Conservation (phyloP, 192 early-diverging fungal genomes). For the Lobosporangium transversale region DNA sequence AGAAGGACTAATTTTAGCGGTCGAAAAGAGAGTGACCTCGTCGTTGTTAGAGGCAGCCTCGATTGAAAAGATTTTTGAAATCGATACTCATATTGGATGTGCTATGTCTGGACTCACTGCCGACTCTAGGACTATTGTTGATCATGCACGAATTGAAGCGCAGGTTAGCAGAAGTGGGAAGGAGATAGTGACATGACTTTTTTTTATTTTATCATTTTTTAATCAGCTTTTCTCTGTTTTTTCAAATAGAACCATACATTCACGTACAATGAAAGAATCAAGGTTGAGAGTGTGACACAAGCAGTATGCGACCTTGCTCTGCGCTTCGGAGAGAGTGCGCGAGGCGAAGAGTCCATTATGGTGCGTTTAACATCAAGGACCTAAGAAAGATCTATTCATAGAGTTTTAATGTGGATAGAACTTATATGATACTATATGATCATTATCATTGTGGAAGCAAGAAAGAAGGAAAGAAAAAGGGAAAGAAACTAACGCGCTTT, state of each 20-base stretch:
- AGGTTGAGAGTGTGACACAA: constrained; percentile 97
- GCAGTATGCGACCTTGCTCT: constrained; percentile 97
- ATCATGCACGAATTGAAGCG: constrained; percentile 95
- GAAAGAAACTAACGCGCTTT: no score
- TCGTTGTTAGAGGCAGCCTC: constrained; percentile 91
- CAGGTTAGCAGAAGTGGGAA: constrained; percentile 61
- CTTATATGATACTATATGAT: no score
- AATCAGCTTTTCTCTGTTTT: neutral
- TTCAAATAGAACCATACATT: constrained; percentile 88
- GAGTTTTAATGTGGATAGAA: no score
- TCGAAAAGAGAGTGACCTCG: constrained; percentile 97
- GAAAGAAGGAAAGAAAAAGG: no score
- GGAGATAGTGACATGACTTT: neutral
- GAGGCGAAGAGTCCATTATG: constrained; percentile 97
- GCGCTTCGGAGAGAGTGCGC: constrained; percentile 96
- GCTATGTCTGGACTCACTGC: constrained; percentile 98
- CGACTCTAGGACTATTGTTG: constrained; percentile 98
- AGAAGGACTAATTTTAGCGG: constrained; percentile 93
- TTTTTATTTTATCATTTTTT: neutral
- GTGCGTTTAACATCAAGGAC: no score
- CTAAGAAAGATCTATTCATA: no score
- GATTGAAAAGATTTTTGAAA: constrained; percentile 98
- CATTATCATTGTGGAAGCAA: no score
- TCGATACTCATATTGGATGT: constrained; percentile 94
- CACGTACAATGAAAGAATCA: constrained; percentile 94